phyloP scores from a whole-genome alignment of 2,329 filamentous ascomycete species.

The Fusarium nygamai region DNA sequence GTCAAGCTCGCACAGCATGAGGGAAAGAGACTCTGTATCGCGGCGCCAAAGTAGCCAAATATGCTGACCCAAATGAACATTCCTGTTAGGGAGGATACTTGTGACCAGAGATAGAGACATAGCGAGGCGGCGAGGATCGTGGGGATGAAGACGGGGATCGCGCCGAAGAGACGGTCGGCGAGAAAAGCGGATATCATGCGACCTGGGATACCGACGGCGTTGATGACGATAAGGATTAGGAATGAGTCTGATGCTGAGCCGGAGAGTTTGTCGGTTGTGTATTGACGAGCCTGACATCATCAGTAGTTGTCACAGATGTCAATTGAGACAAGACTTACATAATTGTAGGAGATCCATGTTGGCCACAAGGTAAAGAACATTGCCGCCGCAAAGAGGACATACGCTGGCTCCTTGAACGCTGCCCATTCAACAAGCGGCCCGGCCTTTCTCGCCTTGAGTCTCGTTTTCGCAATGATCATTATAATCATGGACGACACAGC shows the following conservation, averaged over 20 bases:
- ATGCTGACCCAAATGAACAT: slow-evolving; percentile 68
- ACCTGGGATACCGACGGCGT: slow-evolving; percentile 65
- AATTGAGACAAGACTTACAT: slow-evolving; percentile 43
- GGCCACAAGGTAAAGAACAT: slow-evolving; percentile 58
- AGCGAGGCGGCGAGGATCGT: slow-evolving; percentile 59
- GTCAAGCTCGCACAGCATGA: slow-evolving; percentile 59
- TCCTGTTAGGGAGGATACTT: slow-evolving; percentile 50
- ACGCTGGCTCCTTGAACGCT: slow-evolving; percentile 61
- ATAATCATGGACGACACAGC: slow-evolving; percentile 55
- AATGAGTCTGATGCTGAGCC: slow-evolving; percentile 62
- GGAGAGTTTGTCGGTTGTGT: slow-evolving; percentile 53
- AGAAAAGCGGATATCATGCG: slow-evolving; percentile 65
- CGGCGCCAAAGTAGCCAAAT: slow-evolving; percentile 72
- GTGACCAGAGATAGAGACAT: slow-evolving; percentile 62
- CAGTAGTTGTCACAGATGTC: neutral
- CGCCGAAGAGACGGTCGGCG: slow-evolving; percentile 63
- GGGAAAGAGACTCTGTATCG: slow-evolving; percentile 73
- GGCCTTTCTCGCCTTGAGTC: slow-evolving; percentile 58
- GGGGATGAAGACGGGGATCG: slow-evolving; percentile 65
- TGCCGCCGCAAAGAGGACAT: slow-evolving; percentile 48
- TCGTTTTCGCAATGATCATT: slow-evolving; percentile 55
- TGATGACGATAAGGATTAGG: slow-evolving; percentile 68
- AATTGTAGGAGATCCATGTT: slow-evolving; percentile 62
- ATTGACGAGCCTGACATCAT: slow-evolving; percentile 49
- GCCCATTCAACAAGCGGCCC: slow-evolving; percentile 61